Conservation (phyloP, 1,139 yeast genomes). For the Geotrichum reessii region DNA sequence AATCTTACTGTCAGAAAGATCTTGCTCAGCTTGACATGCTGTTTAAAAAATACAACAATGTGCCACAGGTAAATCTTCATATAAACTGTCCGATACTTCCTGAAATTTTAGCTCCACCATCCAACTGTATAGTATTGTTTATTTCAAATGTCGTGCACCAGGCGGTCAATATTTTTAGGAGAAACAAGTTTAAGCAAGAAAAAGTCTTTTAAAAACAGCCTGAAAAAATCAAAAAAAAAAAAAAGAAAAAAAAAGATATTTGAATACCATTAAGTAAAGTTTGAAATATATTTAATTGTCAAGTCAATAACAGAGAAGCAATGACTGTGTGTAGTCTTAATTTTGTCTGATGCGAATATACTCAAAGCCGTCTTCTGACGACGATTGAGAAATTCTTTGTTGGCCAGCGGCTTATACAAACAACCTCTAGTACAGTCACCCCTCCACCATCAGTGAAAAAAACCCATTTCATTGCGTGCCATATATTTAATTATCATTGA, state of each 20-base stretch:
- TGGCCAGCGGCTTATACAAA: neutral
- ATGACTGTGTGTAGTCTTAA: neutral
- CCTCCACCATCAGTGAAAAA: no score
- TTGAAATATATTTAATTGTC: neutral
- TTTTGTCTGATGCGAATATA: no score
- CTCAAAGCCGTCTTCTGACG: no score
- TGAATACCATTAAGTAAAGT: neutral
- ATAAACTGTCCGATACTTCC: neutral
- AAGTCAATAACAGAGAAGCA: neutral
- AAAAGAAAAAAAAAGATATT: neutral
- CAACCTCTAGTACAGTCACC: no score
- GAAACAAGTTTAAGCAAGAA: neutral
- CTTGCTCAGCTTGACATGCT: neutral
- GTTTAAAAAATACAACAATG: neutral
- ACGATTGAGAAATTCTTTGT: no score
- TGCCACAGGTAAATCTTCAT: neutral
- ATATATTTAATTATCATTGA: no score
- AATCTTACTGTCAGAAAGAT: neutral
- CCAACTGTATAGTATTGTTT: neutral
- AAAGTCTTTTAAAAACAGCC: neutral
- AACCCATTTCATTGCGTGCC: no score
- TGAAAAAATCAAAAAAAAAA: neutral
- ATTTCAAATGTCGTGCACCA: neutral
- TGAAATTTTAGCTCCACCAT: neutral
- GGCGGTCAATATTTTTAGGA: neutral